Evolutionary conservation across 176 grass and related monocot species (phyloP).

Genomic region (Leersia perrieri): DNA sequence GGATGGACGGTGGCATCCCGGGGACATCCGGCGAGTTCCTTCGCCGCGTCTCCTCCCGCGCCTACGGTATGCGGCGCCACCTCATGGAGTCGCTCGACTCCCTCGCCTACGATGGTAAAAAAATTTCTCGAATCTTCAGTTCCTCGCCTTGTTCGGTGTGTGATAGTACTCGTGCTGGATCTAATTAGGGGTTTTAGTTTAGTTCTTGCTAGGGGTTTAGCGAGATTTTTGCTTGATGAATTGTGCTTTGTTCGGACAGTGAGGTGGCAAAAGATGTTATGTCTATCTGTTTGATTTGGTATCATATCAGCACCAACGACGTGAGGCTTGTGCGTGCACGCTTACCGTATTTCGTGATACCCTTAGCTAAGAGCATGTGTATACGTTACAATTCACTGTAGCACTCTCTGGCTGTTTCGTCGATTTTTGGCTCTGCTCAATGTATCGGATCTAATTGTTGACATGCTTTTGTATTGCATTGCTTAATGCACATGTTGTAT

Average conservation of each 20-base stretch:
- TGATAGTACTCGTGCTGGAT: not conserved
- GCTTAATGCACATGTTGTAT: not conserved
- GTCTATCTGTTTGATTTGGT: not conserved
- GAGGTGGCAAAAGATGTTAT: not conserved
- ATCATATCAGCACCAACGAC: not conserved
- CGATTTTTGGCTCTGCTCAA: not conserved
- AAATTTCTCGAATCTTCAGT: not conserved
- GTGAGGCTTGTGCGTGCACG: slow-evolving; percentile 22
- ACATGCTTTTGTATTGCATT: not conserved
- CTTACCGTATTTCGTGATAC: not conserved
- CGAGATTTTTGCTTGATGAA: slow-evolving; percentile 12
- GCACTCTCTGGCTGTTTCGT: not conserved
- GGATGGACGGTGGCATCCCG: slow-evolving; percentile 77
- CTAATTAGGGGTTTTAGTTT: not conserved
- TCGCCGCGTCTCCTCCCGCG: slow-evolving; percentile 81
- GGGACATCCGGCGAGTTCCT: slow-evolving; percentile 90
- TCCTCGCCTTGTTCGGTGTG: not conserved
- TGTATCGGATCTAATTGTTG: not conserved
- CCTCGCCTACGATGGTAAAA: slow-evolving; percentile 77
- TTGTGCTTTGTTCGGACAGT: not conserved
- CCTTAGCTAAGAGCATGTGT: not conserved
- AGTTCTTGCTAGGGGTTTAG: not conserved
- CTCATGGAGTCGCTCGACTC: slow-evolving; percentile 84
- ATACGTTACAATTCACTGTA: not conserved
- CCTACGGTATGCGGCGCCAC: slow-evolving; percentile 88